phyloP scores from a whole-genome alignment of 305 asterid species.

The Ajuga reptans region DNA sequence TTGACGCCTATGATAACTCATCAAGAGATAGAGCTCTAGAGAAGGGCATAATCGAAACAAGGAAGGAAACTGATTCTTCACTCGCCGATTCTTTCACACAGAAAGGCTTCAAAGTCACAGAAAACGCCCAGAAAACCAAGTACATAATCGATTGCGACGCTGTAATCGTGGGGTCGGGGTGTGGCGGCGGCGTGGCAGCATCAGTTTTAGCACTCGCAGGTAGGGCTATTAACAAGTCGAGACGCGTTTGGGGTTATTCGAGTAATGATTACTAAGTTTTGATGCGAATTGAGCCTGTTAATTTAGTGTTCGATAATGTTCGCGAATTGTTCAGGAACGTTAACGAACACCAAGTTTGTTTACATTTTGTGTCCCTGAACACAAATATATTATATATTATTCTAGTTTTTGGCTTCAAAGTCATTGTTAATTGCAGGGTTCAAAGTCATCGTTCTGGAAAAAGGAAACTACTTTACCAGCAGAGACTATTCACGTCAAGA shows the following conservation, averaged over 20 bases:
- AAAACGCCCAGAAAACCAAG: constrained; percentile 19
- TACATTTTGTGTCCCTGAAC: too few species aligned
- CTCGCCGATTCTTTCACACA: constrained; percentile 30
- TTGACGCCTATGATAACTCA: constrained; percentile 29
- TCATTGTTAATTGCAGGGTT: constrained; percentile 51
- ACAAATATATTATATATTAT: too few species aligned
- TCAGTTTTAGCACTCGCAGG: constrained; percentile 63
- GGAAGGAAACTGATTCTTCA: constrained; percentile 36
- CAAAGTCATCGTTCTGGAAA: constrained; percentile 69
- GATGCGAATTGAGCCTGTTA: too few species aligned
- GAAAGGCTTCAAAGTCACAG: constrained; percentile 45
- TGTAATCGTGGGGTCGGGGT: constrained; percentile 79
- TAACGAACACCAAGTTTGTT: too few species aligned
- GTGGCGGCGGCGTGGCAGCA: constrained; percentile 90
- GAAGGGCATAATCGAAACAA: constrained; percentile 61
- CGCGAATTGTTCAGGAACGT: too few species aligned
- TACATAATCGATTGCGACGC: constrained; percentile 59
- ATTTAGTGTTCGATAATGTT: too few species aligned
- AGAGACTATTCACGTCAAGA: constrained; percentile 60
- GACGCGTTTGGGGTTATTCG: too few species aligned
- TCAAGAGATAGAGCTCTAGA: constrained; percentile 44
- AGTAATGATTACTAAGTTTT: too few species aligned
- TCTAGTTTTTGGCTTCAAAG: too few species aligned
- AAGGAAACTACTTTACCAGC: constrained; percentile 64
- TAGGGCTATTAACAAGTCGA: too few species aligned